Conservation (phyloP, 768 basidiomycete species). For the Xerocomellus dryophilus region DNA sequence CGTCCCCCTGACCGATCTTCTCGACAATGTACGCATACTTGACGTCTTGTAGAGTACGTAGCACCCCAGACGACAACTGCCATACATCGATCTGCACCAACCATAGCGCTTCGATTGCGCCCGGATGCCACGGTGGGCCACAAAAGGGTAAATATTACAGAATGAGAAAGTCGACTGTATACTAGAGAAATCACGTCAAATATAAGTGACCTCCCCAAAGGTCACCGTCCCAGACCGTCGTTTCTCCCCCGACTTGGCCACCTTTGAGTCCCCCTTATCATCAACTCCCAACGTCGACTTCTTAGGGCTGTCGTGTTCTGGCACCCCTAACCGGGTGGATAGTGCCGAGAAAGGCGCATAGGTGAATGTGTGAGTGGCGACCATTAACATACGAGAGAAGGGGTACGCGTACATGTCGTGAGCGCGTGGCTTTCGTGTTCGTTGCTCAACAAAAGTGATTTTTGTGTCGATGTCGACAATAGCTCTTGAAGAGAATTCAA, state of each 20-base stretch:
- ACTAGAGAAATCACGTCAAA: background rate
- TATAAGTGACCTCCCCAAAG: constrained; percentile 1
- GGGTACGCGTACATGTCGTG: background rate
- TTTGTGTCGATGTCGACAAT: background rate
- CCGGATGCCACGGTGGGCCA: no score
- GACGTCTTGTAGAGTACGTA: background rate
- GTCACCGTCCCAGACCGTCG: background rate
- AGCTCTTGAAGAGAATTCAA: background rate
- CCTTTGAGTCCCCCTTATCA: background rate
- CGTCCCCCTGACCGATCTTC: background rate
- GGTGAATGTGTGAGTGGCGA: background rate
- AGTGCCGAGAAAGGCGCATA: background rate
- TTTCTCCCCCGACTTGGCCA: background rate
- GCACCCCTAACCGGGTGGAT: background rate
- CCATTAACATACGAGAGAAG: background rate
- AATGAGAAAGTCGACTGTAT: no score
- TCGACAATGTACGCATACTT: constrained; percentile 1
- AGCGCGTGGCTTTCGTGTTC: background rate
- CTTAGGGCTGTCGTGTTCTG: background rate
- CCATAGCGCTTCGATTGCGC: no score
- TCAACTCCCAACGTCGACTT: background rate
- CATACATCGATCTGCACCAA: no score
- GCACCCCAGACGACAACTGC: no score
- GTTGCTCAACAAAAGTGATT: background rate
- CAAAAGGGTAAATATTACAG: no score